phyloP scores from a whole-genome alignment of 352 stramenopile species.

The Phytophthora chlamydospora region DNA sequence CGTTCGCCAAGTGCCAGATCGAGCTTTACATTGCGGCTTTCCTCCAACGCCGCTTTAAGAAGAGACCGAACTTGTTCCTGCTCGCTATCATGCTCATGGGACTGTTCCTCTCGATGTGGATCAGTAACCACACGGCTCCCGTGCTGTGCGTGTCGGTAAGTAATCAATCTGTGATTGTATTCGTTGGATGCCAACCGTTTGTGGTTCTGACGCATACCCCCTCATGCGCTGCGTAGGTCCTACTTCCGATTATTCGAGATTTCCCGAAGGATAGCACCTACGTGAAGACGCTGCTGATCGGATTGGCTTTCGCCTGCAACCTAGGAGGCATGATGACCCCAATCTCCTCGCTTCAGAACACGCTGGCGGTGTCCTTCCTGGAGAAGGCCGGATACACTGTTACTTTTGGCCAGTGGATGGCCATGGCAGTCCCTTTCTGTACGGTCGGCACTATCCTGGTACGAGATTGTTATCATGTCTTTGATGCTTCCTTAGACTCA shows the following conservation, averaged over 20 bases:
- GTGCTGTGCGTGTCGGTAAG: conserved; percentile 92
- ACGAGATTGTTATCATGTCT: conserved; percentile 16
- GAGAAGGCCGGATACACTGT: conserved; percentile 89
- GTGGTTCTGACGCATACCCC: not conserved
- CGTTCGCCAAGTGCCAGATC: conserved; percentile 92
- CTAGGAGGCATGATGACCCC: conserved; percentile 94
- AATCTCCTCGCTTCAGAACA: conserved; percentile 93
- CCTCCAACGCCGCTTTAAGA: conserved; percentile 90
- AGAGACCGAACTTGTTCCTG: conserved; percentile 89
- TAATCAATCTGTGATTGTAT: not conserved
- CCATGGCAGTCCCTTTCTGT: conserved; percentile 89
- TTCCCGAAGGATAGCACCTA: conserved; percentile 86
- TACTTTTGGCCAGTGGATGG: conserved; percentile 93
- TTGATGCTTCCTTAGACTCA: not conserved
- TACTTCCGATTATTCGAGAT: conserved; percentile 90
- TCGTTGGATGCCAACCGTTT: too few relatives aligned
- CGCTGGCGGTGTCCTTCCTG: conserved; percentile 83
- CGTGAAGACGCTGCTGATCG: conserved; percentile 92
- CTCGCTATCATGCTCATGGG: conserved; percentile 94
- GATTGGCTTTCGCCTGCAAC: conserved; percentile 93
- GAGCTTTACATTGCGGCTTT: conserved; percentile 91
- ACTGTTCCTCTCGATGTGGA: conserved; percentile 93
- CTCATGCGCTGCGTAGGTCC: conserved; percentile 36
- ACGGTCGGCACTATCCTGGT: conserved; percentile 85
- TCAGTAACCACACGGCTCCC: conserved; percentile 93